Evolutionary conservation across 306 rosid species (phyloP).

Genomic region (Alnus rubra): DNA sequence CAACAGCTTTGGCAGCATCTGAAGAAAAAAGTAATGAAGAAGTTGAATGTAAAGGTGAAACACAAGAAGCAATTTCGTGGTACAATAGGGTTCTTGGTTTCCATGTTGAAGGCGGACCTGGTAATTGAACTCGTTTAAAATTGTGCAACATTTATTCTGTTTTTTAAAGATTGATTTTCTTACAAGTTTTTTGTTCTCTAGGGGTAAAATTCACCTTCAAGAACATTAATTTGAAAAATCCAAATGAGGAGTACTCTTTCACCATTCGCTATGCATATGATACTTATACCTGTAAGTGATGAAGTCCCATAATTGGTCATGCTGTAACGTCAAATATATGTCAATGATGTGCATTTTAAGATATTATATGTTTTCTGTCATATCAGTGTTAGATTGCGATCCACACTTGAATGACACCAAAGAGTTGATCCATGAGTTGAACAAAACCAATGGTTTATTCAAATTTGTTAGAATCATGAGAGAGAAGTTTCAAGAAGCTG

Average conservation of each 20-base stretch:
- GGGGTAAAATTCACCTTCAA: slow-evolving; percentile 85
- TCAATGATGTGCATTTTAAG: slow-evolving; percentile 17
- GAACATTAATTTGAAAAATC: slow-evolving; percentile 52
- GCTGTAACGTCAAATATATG: slow-evolving; percentile 22
- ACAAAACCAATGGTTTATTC: slow-evolving; percentile 77
- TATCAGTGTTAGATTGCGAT: slow-evolving; percentile 73
- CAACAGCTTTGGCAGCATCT: slow-evolving; percentile 52
- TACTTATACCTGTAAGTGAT: slow-evolving; percentile 65
- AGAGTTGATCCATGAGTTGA: slow-evolving; percentile 66
- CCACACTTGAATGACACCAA: slow-evolving; percentile 56
- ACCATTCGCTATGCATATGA: slow-evolving; percentile 64
- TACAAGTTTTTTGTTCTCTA: slow-evolving; percentile 31
- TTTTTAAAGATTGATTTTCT: slow-evolving; percentile 22
- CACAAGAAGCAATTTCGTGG: slow-evolving; percentile 72
- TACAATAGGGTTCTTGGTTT: slow-evolving; percentile 78
- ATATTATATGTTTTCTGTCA: slow-evolving; percentile 6
- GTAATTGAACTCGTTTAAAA: slow-evolving; percentile 45
- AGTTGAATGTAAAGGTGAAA: slow-evolving; percentile 44
- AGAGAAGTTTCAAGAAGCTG: slow-evolving; percentile 70
- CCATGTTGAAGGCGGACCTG: slow-evolving; percentile 80
- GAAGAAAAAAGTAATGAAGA: slow-evolving; percentile 45
- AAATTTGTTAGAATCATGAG: slow-evolving; percentile 84
- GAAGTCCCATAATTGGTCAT: slow-evolving; percentile 10
- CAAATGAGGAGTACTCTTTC: slow-evolving; percentile 62
- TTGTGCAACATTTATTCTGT: slow-evolving; percentile 15